Conservation (phyloP, 306 rosid species). For the Vigna radiata region DNA sequence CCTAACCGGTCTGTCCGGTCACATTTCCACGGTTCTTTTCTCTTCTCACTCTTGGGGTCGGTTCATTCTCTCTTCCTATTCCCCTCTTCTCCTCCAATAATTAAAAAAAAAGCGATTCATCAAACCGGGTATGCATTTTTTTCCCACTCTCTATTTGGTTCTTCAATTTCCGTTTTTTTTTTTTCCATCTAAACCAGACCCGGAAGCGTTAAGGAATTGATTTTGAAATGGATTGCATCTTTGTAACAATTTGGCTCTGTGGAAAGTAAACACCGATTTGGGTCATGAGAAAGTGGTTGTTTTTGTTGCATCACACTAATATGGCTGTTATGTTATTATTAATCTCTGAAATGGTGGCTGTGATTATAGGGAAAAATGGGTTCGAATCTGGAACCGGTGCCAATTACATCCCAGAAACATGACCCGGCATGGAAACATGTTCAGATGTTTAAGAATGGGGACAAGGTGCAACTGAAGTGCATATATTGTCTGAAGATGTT, state of each 20-base stretch:
- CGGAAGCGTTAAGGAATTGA: background rate
- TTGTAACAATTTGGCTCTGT: conserved; percentile 28
- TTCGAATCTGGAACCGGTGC: conserved; percentile 67
- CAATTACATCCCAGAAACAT: conserved; percentile 83
- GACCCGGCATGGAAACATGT: conserved; percentile 97
- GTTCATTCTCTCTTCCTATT: conserved; percentile 52
- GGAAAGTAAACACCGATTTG: conserved; percentile 4
- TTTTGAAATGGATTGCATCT: conserved; percentile 17
- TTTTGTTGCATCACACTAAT: conserved; percentile 18
- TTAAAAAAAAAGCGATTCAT: conserved; percentile 5
- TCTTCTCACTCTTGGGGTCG: conserved; percentile 51
- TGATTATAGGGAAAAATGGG: conserved; percentile 53
- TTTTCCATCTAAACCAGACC: background rate
- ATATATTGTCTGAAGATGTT: conserved; percentile 82
- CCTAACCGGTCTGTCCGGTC: conserved; percentile 79
- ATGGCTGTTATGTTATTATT: conserved; percentile 5
- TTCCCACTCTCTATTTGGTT: background rate
- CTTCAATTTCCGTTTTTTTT: background rate
- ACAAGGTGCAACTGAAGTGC: conserved; percentile 81
- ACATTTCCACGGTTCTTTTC: conserved; percentile 51
- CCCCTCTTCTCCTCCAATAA: conserved; percentile 26
- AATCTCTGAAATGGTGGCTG: conserved; percentile 31
- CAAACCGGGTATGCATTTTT: conserved; percentile 61
- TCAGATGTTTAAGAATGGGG: conserved; percentile 90
- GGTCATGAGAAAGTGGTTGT: conserved; percentile 32